Evolutionary conservation across 306 rosid species (phyloP), one percentile per base, ranked within the genome.

Genomic region (Pterocarpus santalinus): DNA sequence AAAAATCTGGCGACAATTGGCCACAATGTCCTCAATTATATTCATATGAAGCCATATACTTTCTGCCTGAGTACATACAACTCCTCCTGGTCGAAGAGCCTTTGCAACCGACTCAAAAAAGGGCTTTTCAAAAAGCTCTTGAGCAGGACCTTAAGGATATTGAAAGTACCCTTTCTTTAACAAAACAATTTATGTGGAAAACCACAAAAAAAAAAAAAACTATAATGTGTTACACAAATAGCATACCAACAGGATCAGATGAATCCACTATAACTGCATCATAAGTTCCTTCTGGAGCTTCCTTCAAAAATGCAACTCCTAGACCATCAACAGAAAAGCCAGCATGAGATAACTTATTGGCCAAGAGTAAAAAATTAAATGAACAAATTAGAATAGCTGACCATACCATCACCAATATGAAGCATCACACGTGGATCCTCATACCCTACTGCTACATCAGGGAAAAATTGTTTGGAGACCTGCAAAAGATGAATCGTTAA

Each of bases 31-130:
- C 88, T 96, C 94, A 78, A 96, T 96, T 43, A 96, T 93, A 85
- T 96, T 87, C 99, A 96, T 96, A 84, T 96, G 99, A 87, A 96
- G 99, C 99, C 99, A 96, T 82, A 93, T 96, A 72, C 99, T 96
- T 87, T 96, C 99, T 8, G 99, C 99, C 85, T 96, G 99, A 28
- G 99, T 96, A 72, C 97, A 91, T 85, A 92, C 83, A 38, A 96
- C 98, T 76, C 99, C 99, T 80, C 99, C 99, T 0, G 98, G 97
- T 69, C 98, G 94, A 85, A 96, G 99, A 85, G 98, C 97, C 63
- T 64, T 90, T 14, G 97, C 97, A 39, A 96, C 97, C 1, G 87
- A 86, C 67, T 75, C 82, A 28, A 96, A 96, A 80, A 96, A 96
- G 4, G 99, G 98, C 89, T 96, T 93, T 85, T 93, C 95, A 17